Conservation (phyloP, 164 flowering plant genomes). For the Berberis vulgaris region DNA sequence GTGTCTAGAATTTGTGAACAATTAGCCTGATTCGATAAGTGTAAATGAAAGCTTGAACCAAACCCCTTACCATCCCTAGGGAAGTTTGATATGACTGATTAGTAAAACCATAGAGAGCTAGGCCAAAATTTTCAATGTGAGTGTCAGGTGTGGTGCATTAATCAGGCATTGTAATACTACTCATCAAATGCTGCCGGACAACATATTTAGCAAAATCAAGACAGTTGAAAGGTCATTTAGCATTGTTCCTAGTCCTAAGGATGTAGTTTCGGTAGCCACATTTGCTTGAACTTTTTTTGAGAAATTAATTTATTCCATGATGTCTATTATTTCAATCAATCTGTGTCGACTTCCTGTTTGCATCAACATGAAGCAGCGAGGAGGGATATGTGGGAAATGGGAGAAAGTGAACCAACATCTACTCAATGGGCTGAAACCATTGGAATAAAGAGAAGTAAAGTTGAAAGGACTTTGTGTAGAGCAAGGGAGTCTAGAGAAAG, state of each 20-base stretch:
- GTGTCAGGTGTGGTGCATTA: no score
- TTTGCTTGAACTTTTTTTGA: not conserved
- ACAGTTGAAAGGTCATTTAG: not conserved
- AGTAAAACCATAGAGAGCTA: no score
- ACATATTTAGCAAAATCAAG: not conserved
- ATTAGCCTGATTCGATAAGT: no score
- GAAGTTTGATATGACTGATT: no score
- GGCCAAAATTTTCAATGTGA: no score
- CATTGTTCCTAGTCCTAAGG: no score
- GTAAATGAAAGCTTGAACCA: no score
- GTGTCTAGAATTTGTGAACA: no score
- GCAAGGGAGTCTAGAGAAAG: slow-evolving; percentile 35
- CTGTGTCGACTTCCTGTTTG: not conserved
- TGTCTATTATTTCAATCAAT: not conserved
- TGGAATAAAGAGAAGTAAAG: slow-evolving; percentile 23
- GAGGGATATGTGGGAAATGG: slow-evolving; percentile 4
- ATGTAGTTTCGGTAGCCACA: not conserved
- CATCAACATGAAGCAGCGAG: slow-evolving; percentile 36
- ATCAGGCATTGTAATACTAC: no score
- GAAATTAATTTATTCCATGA: not conserved
- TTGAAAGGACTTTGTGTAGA: slow-evolving; percentile 30
- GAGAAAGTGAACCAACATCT: slow-evolving; percentile 12
- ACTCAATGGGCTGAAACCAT: slow-evolving; percentile 37
- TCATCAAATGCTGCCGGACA: no score
- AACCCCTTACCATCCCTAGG: no score